Percentiles rank a stretch among this genome's conserved stretches.
These are phyloP conservation scores for Aureobasidium lini DNA, from an alignment of 2,329 filamentous ascomycete species.

Conservation along the genomic window DNA sequence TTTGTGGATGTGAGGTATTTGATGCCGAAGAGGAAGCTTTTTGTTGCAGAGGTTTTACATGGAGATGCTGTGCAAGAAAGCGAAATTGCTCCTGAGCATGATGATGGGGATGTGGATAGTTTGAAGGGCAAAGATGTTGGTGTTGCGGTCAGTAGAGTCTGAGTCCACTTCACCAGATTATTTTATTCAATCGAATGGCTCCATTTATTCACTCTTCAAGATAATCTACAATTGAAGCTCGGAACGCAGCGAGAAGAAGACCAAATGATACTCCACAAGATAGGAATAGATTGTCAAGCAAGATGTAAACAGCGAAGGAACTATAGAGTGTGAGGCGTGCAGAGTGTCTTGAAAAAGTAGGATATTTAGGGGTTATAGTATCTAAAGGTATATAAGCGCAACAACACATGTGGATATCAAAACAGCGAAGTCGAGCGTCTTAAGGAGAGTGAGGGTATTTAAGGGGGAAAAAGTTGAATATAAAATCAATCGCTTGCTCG, in stretches of 20 bases:
- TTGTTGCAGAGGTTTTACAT: constrained; percentile 11
- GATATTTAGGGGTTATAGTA: too few relatives aligned
- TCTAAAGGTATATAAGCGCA: not conserved
- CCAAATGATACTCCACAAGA: too few relatives aligned
- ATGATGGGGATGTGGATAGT: not conserved
- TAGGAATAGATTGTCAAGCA: too few relatives aligned
- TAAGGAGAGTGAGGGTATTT: not conserved
- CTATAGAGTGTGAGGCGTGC: too few relatives aligned
- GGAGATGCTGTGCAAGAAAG: not conserved
- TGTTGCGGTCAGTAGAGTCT: constrained; percentile 4
- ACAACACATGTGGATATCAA: not conserved
- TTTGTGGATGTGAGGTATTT: constrained; percentile 39
- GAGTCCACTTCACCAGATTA: not conserved
- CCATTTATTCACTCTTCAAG: too few relatives aligned
- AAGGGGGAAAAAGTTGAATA: not conserved
- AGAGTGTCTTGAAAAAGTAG: too few relatives aligned
- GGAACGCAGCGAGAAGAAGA: too few relatives aligned
- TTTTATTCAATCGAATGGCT: too few relatives aligned
- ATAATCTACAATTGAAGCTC: too few relatives aligned
- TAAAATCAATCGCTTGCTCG: constrained; percentile 10
- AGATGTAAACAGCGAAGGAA: too few relatives aligned
- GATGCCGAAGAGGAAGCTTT: constrained; percentile 20
- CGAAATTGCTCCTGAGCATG: not conserved
- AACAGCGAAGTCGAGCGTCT: not conserved
- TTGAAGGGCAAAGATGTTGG: constrained; percentile 6